These are phyloP conservation scores for Berberis thunbergii DNA, from an alignment of 164 flowering plant genomes.

Conservation along the genomic window DNA sequence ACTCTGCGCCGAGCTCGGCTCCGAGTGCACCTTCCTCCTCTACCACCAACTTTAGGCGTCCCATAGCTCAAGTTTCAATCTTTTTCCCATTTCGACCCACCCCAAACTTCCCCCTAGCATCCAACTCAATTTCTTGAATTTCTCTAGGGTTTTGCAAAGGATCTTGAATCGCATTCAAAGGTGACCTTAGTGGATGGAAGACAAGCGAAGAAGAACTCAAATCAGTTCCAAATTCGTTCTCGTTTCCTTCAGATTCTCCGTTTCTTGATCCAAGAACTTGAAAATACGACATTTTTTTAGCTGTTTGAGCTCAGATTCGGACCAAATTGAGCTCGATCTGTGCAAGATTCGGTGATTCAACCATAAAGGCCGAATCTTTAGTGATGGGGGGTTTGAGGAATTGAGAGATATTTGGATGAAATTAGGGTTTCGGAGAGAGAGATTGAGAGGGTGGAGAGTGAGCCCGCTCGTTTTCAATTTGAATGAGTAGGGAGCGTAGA, in stretches of 20 bases:
- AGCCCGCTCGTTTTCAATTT: too few species aligned
- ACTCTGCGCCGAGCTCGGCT: slow-evolving; percentile 46
- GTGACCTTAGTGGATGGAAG: slow-evolving; percentile 42
- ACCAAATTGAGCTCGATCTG: too few species aligned
- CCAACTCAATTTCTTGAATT: slow-evolving; percentile 12
- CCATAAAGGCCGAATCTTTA: too few species aligned
- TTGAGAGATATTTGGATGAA: background rate
- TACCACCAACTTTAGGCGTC: slow-evolving; percentile 24
- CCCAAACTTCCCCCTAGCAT: slow-evolving; percentile 18
- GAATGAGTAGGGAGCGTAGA: too few species aligned
- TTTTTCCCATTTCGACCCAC: slow-evolving; percentile 12
- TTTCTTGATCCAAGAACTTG: background rate
- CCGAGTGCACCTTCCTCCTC: slow-evolving; percentile 33
- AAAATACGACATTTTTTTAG: too few species aligned
- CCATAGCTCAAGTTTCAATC: slow-evolving; percentile 8
- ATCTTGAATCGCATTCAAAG: slow-evolving; percentile 48
- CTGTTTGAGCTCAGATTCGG: background rate
- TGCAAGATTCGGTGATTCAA: too few species aligned
- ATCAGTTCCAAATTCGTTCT: slow-evolving; percentile 34
- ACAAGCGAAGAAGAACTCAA: slow-evolving; percentile 3
- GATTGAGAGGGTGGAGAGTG: background rate
- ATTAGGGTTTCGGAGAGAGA: background rate
- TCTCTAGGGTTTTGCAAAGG: slow-evolving; percentile 34
- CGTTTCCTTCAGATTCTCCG: slow-evolving; percentile 21
- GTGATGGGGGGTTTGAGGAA: too few species aligned